Conservation (phyloP, 2,329 filamentous ascomycete species). For the Ambrosiella xylebori region DNA sequence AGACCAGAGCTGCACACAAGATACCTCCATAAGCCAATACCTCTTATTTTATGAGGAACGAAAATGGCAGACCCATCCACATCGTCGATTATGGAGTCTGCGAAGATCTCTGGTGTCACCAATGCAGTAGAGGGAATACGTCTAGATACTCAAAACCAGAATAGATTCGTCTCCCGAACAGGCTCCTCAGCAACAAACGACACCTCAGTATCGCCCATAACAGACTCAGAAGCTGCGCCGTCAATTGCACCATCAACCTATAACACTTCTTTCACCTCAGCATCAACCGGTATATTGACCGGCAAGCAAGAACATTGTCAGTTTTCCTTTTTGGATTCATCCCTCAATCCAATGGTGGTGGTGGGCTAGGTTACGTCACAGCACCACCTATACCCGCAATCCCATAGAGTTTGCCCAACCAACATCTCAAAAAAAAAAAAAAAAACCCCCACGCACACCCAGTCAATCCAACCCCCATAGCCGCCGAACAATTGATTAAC, state of each 20-base stretch:
- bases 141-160: not conserved
- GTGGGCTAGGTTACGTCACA: not conserved
- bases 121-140: not conserved
- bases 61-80: not conserved
- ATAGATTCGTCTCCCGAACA: constrained; percentile 1
- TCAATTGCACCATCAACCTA: not conserved
- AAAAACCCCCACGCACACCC: not conserved
- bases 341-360: not conserved
- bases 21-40: not conserved
- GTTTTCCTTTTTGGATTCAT: constrained; percentile 18
- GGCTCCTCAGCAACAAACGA: not conserved
- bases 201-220: constrained; percentile 3
- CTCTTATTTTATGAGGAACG: not conserved
- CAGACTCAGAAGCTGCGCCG: constrained; percentile 3
- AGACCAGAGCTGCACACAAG: not conserved
- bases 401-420: not conserved
- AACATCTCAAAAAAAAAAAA: not conserved
- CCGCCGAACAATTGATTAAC: not conserved
- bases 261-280: constrained; percentile 15
- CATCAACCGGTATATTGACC: constrained; percentile 41
- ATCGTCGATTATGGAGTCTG: not conserved
- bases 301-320: constrained; percentile 96
- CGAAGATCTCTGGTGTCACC: not conserved
- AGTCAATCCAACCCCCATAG: not conserved
- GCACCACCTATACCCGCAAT: not conserved